phyloP scores from a whole-genome alignment of 1,284 basidiomycete species.

The Ustilago shanxiensis region DNA sequence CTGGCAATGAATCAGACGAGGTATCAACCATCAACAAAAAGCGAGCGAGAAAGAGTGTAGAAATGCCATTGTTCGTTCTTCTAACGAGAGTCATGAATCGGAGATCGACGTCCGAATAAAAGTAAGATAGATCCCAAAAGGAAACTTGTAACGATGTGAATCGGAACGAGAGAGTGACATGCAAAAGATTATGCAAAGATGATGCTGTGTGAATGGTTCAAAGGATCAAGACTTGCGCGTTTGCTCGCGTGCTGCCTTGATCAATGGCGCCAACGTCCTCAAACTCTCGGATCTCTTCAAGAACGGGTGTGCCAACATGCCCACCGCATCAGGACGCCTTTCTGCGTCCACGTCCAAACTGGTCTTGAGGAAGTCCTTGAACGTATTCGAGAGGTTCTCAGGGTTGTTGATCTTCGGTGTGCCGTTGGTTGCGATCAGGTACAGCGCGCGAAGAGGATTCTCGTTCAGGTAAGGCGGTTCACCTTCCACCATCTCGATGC shows the following conservation, averaged over 20 bases:
- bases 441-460: constrained; percentile 93
- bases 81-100: constrained; percentile 9
- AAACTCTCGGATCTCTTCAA: constrained; percentile 85
- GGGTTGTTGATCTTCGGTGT: constrained; percentile 96
- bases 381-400: constrained; percentile 85
- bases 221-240: constrained; percentile 36
- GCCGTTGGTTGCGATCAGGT: constrained; percentile 98
- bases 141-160: too few species aligned
- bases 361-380: constrained; percentile 89
- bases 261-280: constrained; percentile 86
- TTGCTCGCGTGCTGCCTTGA: constrained; percentile 87
- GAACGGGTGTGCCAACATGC: constrained; percentile 88
- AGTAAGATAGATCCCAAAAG: background rate
- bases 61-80: constrained; percentile 29
- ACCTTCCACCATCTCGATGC: constrained; percentile 99
- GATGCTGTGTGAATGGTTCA: background rate
- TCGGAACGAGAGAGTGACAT: background rate
- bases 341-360: constrained; percentile 96
- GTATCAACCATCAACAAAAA: background rate
- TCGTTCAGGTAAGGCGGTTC: constrained; percentile 98
- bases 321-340: constrained; percentile 87
- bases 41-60: background rate
- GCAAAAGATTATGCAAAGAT: background rate
- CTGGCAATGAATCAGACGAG: background rate
- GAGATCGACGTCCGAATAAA: constrained; percentile 1